Base-by-base conservation (phyloP, 768 basidiomycete genomes). In the Psilocybe cubensis region DNA sequence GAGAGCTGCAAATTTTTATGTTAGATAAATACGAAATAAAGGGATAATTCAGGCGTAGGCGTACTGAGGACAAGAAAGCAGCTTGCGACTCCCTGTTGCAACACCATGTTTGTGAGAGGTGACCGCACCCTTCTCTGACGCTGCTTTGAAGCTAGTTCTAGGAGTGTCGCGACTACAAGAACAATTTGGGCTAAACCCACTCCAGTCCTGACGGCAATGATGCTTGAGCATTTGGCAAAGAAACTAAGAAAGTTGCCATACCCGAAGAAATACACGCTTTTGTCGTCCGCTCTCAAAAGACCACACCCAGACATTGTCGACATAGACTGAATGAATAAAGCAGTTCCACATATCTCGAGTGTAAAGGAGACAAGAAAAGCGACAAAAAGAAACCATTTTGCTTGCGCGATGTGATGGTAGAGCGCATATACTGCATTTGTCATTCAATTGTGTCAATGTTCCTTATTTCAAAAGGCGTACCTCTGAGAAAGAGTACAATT, bases 401-500 rank as follows among this genome's bases (percentile, higher is more conserved):
- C 41, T 5, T 52, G 33, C 8, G 42, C 50, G 48, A 51, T 60
- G 24, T 57, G 62, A 25, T 63, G 63, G 55, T 63, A 67, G n/a
- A 67, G 56, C 1, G 62, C 57, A 21, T 62, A 62, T 10, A 67
- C 66, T 67, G 54, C 21, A 4, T 24, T 17, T 11, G 12, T 17
- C 23, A 59, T 57, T 9, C 49, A 14, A 2, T 2, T 29, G 18
- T 35, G 25, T 28, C 33, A 14, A 17, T 12, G 18, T 17, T 20
- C 12, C 17, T 8, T 10, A 11, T 42, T 41, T 28, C 25, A 18
- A 18, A 17, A 21, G 2, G 18, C 59, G 7, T 43, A 65, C 67
- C 62, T 56, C 68, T 57, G 10, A 66, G 31, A 9, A 65, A 51
- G 25, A 68, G 54, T 18, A 68, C 60, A 5, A 59, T 54, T 44